Evolutionary conservation across 495 filamentous ascomycete genomes (phyloP).

Genomic region (Trichoderma virens): DNA sequence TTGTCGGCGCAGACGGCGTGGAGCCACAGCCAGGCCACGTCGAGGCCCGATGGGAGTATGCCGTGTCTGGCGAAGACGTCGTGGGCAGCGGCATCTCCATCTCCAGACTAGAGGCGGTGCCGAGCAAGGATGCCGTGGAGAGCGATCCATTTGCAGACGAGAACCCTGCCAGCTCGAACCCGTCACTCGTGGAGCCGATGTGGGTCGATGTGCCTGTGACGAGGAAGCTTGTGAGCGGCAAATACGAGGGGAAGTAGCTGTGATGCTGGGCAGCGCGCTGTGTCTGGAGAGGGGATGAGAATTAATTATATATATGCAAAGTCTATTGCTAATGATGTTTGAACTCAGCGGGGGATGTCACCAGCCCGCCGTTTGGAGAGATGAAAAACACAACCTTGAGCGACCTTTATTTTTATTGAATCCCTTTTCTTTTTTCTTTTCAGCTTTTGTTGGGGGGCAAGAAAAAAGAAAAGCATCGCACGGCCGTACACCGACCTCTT

Average conservation of each 20-base stretch:
- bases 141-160: constrained; percentile 36
- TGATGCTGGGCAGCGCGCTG: neutral
- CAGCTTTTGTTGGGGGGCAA: neutral
- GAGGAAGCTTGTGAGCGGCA: constrained; percentile 71
- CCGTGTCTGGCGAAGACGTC: constrained; percentile 36
- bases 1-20: constrained; percentile 61
- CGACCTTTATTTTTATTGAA: neutral
- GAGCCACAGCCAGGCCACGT: constrained; percentile 68
- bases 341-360: too few relatives aligned
- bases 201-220: constrained; percentile 70
- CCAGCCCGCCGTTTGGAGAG: too few relatives aligned
- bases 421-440: neutral
- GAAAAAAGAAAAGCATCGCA: neutral
- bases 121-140: constrained; percentile 34
- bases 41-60: constrained; percentile 76
- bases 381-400: too few relatives aligned
- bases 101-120: constrained; percentile 35
- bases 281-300: neutral
- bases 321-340: neutral
- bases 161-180: constrained; percentile 25
- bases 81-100: constrained; percentile 58
- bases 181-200: constrained; percentile 33
- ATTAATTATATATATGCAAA: neutral
- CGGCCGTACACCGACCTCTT: neutral
- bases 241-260: constrained; percentile 53